These are phyloP conservation scores for Dendrocalamus sinicus DNA, from an alignment of 176 grass and related monocot genomes.

Conservation along the genomic window DNA sequence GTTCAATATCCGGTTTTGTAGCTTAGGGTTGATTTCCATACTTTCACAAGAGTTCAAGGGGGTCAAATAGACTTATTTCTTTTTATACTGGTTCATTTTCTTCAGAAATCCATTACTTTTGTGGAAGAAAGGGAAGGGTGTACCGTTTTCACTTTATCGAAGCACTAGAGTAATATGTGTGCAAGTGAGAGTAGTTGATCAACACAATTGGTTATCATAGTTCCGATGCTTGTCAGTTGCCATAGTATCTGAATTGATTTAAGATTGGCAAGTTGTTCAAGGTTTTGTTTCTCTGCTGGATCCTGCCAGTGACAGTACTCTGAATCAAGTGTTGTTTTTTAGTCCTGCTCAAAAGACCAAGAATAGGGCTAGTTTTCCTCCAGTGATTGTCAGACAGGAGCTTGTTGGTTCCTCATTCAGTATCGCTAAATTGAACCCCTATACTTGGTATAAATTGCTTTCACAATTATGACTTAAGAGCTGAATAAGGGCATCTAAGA, in stretches of 20 bases:
- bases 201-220: constrained; percentile 8
- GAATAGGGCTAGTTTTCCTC: neutral
- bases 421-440: constrained; percentile 6
- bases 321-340: constrained; percentile 10
- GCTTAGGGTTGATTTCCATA: no score
- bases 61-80: neutral
- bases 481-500: constrained; percentile 9
- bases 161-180: constrained; percentile 1
- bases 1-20: no score
- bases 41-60: no score
- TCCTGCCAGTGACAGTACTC: neutral
- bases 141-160: constrained; percentile 24
- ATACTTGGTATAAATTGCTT: constrained; percentile 20
- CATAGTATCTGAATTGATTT: constrained; percentile 6
- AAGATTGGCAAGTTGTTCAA: neutral
- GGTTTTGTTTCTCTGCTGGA: neutral
- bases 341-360: neutral
- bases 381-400: constrained; percentile 21
- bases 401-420: constrained; percentile 6
- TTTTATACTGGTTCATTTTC: constrained; percentile 4
- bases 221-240: neutral
- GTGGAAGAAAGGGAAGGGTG: neutral
- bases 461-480: neutral
- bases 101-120: constrained; percentile 9
- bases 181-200: constrained; percentile 19